Base-by-base conservation (phyloP, 148 eudicot genomes). In the Pharnaceum exiguum region DNA sequence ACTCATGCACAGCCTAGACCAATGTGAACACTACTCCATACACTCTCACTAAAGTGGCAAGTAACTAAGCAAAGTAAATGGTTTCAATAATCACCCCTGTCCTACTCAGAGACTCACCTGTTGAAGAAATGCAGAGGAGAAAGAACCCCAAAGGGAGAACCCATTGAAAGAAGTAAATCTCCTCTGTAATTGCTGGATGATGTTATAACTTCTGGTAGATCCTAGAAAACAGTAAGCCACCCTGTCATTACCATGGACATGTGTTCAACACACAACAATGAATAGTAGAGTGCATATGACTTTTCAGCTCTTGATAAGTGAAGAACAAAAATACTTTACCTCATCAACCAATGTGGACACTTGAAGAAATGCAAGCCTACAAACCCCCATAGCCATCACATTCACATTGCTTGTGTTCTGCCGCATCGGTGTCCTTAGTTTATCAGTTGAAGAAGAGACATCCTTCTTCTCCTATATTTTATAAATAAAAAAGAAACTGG, bases 121-220 rank as follows among this genome's bases (percentile, higher is more conserved):
- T 93, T 93, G 62, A 76, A 83, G 79, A 93, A 93, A 73, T 93
- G 96, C 56, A 69, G 57, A 42, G 96, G 95, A 58, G 98, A 85
- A 60, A 93, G 78, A 68, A 83, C 69, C 66, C 98, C 98, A 66
- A 93, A 93, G 60, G 98, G 98, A 61, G 98, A 85, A 62, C 98
- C 98, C 83, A 93, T 62, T 30, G 89, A 85, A 70, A 93, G 62
- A 56, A 93, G 73, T 75, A 75, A 69, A 73, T 83, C 89, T 52
- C 98, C 98, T 70, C 81, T 85, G 79, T 78, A 79, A 65, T 39
- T 67, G 35, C 57, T 51, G 37, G 55, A 45, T 70, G 85, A 76
- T 31, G 63, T 65, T 46, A 59, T 73, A 45, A 93, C 54, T 60
- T 79, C 71, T 17, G 77, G 85, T 42, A 58, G 63, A 66, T 75